A percentile compares a stretch with the other conserved stretches of the same genome.
Evolutionary conservation across 2,329 filamentous ascomycete genomes (phyloP).

Genomic region (Pseudogymnoascus sp.): DNA sequence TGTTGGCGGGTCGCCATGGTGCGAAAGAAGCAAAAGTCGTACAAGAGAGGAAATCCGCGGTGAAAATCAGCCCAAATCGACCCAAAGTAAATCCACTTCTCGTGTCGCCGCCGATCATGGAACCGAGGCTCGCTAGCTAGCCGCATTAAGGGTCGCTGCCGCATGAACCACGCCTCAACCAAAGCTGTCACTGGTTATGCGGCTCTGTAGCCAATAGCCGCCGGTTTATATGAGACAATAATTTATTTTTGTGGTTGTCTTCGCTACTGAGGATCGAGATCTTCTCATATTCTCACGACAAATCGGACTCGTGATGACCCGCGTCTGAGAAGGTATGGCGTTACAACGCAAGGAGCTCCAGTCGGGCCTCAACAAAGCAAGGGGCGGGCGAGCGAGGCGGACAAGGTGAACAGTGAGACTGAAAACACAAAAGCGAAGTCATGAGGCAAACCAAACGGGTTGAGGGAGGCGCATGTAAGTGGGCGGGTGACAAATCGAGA

Average conservation of each 20-base stretch:
- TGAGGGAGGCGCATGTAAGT: neutral
- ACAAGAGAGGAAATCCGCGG: neutral
- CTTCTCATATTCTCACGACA: neutral
- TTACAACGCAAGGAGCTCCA: neutral
- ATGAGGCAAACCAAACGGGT: neutral
- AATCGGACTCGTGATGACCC: neutral
- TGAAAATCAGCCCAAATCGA: neutral
- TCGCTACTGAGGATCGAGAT: neutral
- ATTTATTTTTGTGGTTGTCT: neutral
- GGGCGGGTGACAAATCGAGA: neutral
- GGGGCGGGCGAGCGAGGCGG: neutral
- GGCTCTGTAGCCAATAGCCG: neutral
- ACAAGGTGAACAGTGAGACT: neutral
- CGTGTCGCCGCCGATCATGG: slow-evolving; percentile 2
- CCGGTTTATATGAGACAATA: neutral
- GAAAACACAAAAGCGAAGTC: neutral
- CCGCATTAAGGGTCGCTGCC: neutral
- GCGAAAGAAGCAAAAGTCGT: neutral
- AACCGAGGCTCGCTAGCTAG: neutral
- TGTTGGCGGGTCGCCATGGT: slow-evolving; percentile 1
- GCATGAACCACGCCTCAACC: neutral
- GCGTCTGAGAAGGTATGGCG: neutral
- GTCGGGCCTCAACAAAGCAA: neutral
- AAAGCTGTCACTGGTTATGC: neutral
- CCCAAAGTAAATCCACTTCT: neutral